A percentile compares a stretch with the other conserved stretches of the same genome.
Conservation (phyloP, 202 grass and related monocot genomes). For the Eragrostis tef region DNA sequence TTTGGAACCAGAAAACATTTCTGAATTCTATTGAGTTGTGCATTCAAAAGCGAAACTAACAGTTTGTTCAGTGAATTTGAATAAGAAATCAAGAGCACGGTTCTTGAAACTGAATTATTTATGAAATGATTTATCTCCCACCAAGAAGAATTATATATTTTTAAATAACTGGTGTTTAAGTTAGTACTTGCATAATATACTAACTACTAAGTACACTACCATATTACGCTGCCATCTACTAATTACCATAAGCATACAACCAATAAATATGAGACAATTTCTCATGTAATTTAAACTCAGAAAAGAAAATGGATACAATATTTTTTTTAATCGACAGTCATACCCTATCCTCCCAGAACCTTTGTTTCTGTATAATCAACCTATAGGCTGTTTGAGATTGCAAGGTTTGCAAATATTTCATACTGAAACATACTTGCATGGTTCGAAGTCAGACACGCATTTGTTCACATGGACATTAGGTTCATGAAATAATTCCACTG, state of each 20-base stretch:
- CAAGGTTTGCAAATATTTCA: neutral
- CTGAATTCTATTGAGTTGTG: neutral
- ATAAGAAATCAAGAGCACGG: neutral
- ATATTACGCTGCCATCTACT: neutral
- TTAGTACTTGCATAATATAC: slow-evolving; percentile 1
- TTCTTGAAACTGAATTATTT: neutral
- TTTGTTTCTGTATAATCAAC: neutral
- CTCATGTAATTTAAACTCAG: neutral
- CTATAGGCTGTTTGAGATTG: neutral
- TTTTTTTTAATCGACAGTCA: neutral
- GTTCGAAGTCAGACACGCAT: neutral
- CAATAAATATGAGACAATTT: neutral
- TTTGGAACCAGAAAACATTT: slow-evolving; percentile 16
- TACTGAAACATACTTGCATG: neutral
- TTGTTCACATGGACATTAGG: neutral
- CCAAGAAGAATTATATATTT: neutral
- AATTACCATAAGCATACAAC: slow-evolving; percentile 26
- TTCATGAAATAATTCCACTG: neutral
- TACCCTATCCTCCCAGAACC: neutral
- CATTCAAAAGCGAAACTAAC: slow-evolving; percentile 20
- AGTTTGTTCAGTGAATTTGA: neutral
- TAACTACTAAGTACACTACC: neutral
- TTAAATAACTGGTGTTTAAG: neutral
- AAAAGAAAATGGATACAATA: neutral
- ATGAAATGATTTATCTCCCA: neutral